Percentiles rank a stretch among this genome's conserved stretches.
Evolutionary conservation across 2,329 filamentous ascomycete species (phyloP).

Genomic region (Aspergillus hortae): DNA sequence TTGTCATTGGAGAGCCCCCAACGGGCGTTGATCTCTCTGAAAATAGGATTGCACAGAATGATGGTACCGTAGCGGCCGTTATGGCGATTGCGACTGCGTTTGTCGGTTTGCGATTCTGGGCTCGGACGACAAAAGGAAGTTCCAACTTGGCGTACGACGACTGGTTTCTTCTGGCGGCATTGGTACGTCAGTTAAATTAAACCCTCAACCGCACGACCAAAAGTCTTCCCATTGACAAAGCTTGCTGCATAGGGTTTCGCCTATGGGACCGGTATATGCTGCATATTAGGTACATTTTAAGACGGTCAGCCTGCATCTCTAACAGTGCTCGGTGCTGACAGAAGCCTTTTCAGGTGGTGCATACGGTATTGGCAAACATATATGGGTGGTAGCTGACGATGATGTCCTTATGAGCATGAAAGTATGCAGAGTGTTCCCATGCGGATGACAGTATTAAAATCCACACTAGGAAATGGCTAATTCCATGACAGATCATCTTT

Average conservation of each 20-base stretch:
- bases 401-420: conserved; percentile 12
- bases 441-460: not conserved
- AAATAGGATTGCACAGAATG: conserved; percentile 5
- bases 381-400: conserved; percentile 12
- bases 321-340: not conserved
- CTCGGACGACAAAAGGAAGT: conserved; percentile 4
- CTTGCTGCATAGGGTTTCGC: conserved; percentile 2
- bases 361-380: conserved; percentile 15
- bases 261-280: conserved; percentile 11
- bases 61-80: conserved; percentile 6
- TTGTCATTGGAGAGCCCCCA: conserved; percentile 4
- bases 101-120: conserved; percentile 11
- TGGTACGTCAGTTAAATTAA: conserved; percentile 1
- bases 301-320: not conserved
- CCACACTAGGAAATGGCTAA: not conserved
- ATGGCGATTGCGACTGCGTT: conserved; percentile 9
- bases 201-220: not conserved
- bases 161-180: conserved; percentile 8
- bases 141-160: conserved; percentile 8
- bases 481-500: conserved; percentile 8
- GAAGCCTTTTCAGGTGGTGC: conserved; percentile 4
- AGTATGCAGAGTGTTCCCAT: not conserved
- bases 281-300: conserved; percentile 5
- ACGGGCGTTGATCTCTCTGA: conserved; percentile 7
- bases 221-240: not conserved